phyloP scores from a whole-genome alignment of 352 stramenopile species.

The Globisporangium sylvaticum region DNA sequence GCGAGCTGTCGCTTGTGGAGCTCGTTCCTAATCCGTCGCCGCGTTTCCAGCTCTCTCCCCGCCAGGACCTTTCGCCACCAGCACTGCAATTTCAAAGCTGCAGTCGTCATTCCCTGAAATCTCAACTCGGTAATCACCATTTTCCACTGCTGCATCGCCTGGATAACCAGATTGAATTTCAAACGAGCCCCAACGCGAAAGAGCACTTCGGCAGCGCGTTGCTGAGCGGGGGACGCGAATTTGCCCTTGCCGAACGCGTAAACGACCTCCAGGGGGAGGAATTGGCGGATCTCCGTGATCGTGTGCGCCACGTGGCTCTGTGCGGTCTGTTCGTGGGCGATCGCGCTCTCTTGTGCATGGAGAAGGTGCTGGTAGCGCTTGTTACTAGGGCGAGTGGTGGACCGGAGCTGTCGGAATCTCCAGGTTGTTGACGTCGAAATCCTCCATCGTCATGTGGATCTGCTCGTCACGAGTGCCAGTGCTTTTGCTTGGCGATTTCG shows the following conservation, averaged over 20 bases:
- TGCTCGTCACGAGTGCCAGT: slow-evolving; percentile 18
- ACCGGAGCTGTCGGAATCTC: background rate
- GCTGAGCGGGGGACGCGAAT: slow-evolving; percentile 61
- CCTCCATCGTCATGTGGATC: slow-evolving; percentile 34
- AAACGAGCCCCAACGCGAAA: slow-evolving; percentile 40
- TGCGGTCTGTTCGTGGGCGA: slow-evolving; percentile 17
- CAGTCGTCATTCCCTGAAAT: slow-evolving; percentile 14
- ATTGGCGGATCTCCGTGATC: slow-evolving; percentile 48
- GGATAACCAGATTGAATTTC: slow-evolving; percentile 32
- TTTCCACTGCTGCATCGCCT: slow-evolving; percentile 48
- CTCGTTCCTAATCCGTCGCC: slow-evolving; percentile 29
- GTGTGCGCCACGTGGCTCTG: slow-evolving; percentile 38
- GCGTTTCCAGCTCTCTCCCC: slow-evolving; percentile 18
- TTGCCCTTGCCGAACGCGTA: slow-evolving; percentile 53
- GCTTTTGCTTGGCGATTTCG: background rate
- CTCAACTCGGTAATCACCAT: slow-evolving; percentile 16
- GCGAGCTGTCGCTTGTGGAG: slow-evolving; percentile 39
- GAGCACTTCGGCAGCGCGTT: slow-evolving; percentile 45
- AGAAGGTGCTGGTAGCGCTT: slow-evolving; percentile 12
- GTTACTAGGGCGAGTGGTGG: background rate
- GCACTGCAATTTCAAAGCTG: slow-evolving; percentile 37
- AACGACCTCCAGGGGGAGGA: slow-evolving; percentile 61
- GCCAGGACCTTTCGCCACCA: slow-evolving; percentile 57
- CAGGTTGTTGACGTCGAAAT: slow-evolving; percentile 13
- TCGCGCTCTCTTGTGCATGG: slow-evolving; percentile 11